Base-by-base conservation (phyloP, 2,329 filamentous ascomycete genomes). In the Fusarium oxysporum region DNA sequence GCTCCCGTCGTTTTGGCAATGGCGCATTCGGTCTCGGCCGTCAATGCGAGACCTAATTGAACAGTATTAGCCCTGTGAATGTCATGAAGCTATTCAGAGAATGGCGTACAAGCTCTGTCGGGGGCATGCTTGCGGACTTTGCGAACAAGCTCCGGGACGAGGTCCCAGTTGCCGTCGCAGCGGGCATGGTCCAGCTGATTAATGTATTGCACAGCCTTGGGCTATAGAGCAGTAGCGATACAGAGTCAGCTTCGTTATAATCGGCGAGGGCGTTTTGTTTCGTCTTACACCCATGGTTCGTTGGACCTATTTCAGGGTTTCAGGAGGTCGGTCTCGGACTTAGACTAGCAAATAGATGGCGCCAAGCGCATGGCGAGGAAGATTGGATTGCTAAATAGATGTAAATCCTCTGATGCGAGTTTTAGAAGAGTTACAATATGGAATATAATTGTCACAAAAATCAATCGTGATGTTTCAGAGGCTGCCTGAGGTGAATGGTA, bases 91-190 rank as follows among this genome's bases (percentile, higher is more conserved):
- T 48, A 50, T 63, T 56, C 54, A 35, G 57, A 56, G 33, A 53
- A 62, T 53, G 56, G 47, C 90, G 77, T 92, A 98, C 96, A 97
- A 83, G 90, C 89, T 82, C 93, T 90, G 69, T 93, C 90, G 44
- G 95, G 92, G 77, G 95, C 93, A 88, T 99, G 96, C 83, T 99
- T 98, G 79, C 92, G 93, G 78, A 98, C 89, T 84, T 99, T 99
- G 81, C 96, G 91, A 78, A 96, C 92, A 72, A 97, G 88, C 84
- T 98, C 96, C 32, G 94, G 93, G 35, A 98, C 89, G 35, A 93
- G 90, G 75, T 91, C 87, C 96, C 96, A 99, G 81, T 91, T 92
- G 58, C 93, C 95, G 78, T 96, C 91, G 82, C 94, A 97, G 79
- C 96, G 92, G 74, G 94, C 95, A 76, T 92, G 89, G 81, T 98